Evolutionary conservation across 805 yeast species (phyloP).

Genomic region (Wickerhamomyces kurtzmanii): DNA sequence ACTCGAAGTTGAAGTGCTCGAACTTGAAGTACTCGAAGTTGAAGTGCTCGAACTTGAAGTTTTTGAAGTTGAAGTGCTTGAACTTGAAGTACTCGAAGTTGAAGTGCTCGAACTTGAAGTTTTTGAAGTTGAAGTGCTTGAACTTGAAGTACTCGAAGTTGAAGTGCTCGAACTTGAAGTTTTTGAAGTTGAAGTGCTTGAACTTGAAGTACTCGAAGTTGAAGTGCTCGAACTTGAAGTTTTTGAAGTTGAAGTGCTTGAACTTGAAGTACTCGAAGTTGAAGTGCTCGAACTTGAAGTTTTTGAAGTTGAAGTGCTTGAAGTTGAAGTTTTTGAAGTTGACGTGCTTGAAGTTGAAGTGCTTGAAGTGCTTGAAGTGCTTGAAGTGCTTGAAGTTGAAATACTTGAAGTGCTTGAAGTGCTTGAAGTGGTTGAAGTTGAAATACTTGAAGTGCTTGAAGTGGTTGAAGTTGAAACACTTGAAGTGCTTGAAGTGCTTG

Average conservation of each 20-base stretch:
- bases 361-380: slow-evolving; percentile 1
- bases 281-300: background rate
- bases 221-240: slow-evolving; percentile 1
- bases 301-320: background rate
- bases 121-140: slow-evolving; percentile 3
- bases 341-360: slow-evolving; percentile 3
- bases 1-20: background rate
- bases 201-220: background rate
- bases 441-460: background rate
- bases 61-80: slow-evolving; percentile 5
- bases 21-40: slow-evolving; percentile 1
- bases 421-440: slow-evolving; percentile 1
- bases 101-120: slow-evolving; percentile 2
- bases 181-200: slow-evolving; percentile 1
- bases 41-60: slow-evolving; percentile 2
- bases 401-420: background rate
- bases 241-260: background rate
- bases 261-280: background rate
- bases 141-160: slow-evolving; percentile 2
- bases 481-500: background rate
- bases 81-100: slow-evolving; percentile 1
- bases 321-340: slow-evolving; percentile 2
- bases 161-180: slow-evolving; percentile 3
- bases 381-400: slow-evolving; percentile 1
- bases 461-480: background rate